Conservation (phyloP, 1,284 basidiomycete genomes). For the Leccinum subfulvum region DNA sequence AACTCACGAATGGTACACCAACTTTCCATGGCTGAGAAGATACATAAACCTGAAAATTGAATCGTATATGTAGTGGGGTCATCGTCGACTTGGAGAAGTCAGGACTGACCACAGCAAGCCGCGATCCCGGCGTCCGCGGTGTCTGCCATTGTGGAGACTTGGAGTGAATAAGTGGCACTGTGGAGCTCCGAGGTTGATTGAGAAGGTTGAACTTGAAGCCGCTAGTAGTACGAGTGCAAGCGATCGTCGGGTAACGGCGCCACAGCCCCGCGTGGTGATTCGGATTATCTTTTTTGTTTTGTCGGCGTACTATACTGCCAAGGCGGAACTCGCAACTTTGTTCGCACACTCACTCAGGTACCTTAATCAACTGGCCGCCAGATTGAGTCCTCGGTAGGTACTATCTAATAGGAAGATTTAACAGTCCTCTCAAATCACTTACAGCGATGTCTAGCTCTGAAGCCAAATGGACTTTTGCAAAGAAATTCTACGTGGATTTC, state of each 20-base stretch:
- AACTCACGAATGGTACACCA: constrained; percentile 33
- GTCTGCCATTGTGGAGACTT: constrained; percentile 21
- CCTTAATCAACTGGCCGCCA: neutral
- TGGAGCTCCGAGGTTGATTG: neutral
- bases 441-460: constrained; percentile 22
- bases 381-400: neutral
- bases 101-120: constrained; percentile 26
- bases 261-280: too few relatives aligned
- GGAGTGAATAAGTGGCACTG: neutral
- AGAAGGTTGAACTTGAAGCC: neutral
- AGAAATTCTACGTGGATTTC: constrained; percentile 28
- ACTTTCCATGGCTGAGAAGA: constrained; percentile 14
- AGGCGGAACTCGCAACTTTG: neutral
- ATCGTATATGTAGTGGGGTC: neutral
- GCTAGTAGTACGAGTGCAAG: too few relatives aligned
- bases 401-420: neutral
- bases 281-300: too few relatives aligned
- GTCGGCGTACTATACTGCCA: neutral
- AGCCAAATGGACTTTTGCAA: constrained; percentile 30
- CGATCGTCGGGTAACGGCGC: neutral
- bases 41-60: constrained; percentile 18
- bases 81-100: neutral
- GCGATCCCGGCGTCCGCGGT: constrained; percentile 2
- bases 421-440: neutral
- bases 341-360: neutral